Base-by-base conservation (phyloP, 2,329 filamentous ascomycete species). In the Hirsutella minnesotensis region DNA sequence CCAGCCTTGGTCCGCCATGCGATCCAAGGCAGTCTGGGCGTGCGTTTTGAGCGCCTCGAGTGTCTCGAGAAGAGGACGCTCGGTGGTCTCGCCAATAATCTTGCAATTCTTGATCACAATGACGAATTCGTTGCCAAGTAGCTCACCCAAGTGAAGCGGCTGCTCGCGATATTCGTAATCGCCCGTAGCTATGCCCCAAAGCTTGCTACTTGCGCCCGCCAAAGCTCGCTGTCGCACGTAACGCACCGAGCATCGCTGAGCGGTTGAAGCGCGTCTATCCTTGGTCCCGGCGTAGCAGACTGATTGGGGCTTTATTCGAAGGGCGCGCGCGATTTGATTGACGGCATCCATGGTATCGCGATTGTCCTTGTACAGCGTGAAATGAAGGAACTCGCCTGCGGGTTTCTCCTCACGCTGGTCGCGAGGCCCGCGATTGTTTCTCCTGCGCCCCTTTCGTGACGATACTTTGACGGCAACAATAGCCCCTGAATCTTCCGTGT, bases 341-440 rank as follows among this genome's bases (percentile, higher is more conserved):
- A 94, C 72, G 0, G 86, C 82, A 53, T 95, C 89, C 85, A 95
- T 94, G 1, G 89, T 95, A 58, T 95, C 89, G 57, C 90, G 89
- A 65, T 95, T 95, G 65, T 95, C 89, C 65, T 95, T 95, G 75
- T 90, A 94, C 41, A 95, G 70, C 0, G 86, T 90, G 60, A 95
- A 94, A 60, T 95, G 88, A 13, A 95, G 67, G 59, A 86, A 92
- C 39, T 88, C 82, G 16, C 84, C 86, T 72, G 60, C 47, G 45
- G 59, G 59, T 47, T 62, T 59, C 45, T 62, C 57, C 3, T 57
- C 54, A 10, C 46, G 49, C 13, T 51, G 51, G 18, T 49, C 49
- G 9, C 54, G 53, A 20, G 56, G 51, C 3, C 49, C 53, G 35
- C 56, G 45, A 41, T 45, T 48, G 43, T 51, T 51, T 45, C 56